phyloP scores from a whole-genome alignment of 2,329 filamentous ascomycete genomes.

The Parastagonospora avenae region DNA sequence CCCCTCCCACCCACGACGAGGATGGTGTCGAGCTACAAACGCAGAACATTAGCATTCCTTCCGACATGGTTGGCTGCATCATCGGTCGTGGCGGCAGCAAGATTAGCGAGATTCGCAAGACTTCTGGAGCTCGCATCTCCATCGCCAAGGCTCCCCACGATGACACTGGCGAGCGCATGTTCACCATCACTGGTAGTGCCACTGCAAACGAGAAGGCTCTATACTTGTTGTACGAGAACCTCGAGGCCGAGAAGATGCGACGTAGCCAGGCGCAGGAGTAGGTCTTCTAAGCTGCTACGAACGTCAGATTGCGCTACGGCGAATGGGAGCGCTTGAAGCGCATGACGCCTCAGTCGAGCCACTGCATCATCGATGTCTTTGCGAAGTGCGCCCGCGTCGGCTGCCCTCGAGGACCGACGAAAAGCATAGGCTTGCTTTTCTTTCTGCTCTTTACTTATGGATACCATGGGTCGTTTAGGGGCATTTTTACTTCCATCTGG shows the following conservation, averaged over 20 bases:
- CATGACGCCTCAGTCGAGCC: neutral
- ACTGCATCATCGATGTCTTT: no score
- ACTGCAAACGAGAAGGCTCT: slow-evolving; percentile 94
- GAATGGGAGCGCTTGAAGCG: neutral
- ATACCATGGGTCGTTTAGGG: slow-evolving; percentile 38
- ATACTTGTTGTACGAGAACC: slow-evolving; percentile 96
- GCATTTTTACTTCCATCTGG: slow-evolving; percentile 34
- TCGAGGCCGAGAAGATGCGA: slow-evolving; percentile 98
- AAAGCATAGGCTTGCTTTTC: slow-evolving; percentile 39
- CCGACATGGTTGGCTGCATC: slow-evolving; percentile 99
- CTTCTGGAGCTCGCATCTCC: slow-evolving; percentile 93
- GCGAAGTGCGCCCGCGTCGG: neutral
- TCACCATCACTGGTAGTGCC: slow-evolving; percentile 96
- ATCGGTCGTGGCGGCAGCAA: slow-evolving; percentile 94
- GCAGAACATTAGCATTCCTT: slow-evolving; percentile 98
- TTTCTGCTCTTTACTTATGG: slow-evolving; percentile 38
- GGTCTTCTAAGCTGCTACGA: neutral
- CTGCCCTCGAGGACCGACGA: slow-evolving; percentile 15
- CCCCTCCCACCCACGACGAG: slow-evolving; percentile 82
- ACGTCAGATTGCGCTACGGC: no score
- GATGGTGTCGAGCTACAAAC: slow-evolving; percentile 98
- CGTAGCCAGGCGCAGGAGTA: slow-evolving; percentile 73
- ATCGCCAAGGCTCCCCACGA: slow-evolving; percentile 98
- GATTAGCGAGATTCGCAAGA: slow-evolving; percentile 98
- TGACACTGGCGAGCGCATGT: slow-evolving; percentile 98